Evolutionary conservation across 1,284 basidiomycete genomes (phyloP).

Genomic region (Cystobasidium slooffiae): DNA sequence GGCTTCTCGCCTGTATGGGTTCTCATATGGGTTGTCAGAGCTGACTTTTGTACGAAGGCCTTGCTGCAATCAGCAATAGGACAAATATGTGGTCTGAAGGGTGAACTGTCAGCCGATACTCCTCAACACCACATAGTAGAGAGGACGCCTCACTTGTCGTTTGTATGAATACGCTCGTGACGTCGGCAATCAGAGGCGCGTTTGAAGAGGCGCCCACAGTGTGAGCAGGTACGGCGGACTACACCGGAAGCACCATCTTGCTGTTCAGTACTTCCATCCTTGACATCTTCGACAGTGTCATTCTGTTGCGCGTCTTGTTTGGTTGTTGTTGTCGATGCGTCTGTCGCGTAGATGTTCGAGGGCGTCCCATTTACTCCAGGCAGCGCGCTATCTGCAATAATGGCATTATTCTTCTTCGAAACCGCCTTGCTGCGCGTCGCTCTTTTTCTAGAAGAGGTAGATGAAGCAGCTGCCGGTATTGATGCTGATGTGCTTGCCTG

Average conservation of each 20-base stretch:
- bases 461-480: background rate
- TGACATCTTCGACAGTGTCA: background rate
- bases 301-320: background rate
- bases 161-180: conserved; percentile 29
- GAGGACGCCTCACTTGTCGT: conserved; percentile 2
- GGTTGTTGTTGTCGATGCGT: background rate
- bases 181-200: conserved; percentile 21
- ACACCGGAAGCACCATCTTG: conserved; percentile 8
- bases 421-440: too few relatives aligned
- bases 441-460: background rate
- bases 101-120: background rate
- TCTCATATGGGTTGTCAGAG: conserved; percentile 21
- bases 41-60: conserved; percentile 24
- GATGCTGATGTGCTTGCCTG: background rate
- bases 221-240: conserved; percentile 1
- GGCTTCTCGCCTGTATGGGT: conserved; percentile 28
- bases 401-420: too few relatives aligned
- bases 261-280: conserved; percentile 5
- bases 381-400: too few relatives aligned
- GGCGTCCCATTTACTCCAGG: too few relatives aligned
- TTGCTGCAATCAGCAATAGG: background rate
- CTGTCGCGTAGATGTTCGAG: background rate
- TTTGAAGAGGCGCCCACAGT: conserved; percentile 23
- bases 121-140: background rate
- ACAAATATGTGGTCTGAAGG: conserved; percentile 14